Conservation (phyloP, 306 rosid genomes). For the Cicer yamashitae region DNA sequence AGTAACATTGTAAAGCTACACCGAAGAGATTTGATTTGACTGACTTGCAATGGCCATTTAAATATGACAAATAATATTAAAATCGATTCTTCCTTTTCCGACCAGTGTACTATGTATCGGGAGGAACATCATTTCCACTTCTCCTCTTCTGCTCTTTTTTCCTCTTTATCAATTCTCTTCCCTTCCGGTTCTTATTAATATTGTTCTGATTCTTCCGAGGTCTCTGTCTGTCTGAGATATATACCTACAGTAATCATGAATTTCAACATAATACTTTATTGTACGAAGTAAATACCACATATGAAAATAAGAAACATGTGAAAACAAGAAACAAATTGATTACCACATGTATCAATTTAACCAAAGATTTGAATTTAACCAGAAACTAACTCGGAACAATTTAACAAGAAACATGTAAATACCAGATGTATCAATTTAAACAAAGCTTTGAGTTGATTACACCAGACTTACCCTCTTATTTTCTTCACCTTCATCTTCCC, state of each 20-base stretch:
- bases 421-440: neutral
- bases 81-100: constrained; percentile 82
- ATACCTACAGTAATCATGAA: constrained; percentile 54
- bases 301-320: too few relatives aligned
- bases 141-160: constrained; percentile 89
- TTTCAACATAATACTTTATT: neutral
- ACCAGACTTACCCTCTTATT: constrained; percentile 60
- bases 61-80: constrained; percentile 41
- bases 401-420: too few relatives aligned
- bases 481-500: constrained; percentile 63
- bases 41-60: too few relatives aligned
- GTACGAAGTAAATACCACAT: neutral
- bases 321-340: too few relatives aligned
- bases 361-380: neutral
- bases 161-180: constrained; percentile 77
- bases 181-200: constrained; percentile 59
- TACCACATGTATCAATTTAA: neutral
- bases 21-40: too few relatives aligned
- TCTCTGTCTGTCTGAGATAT: constrained; percentile 74
- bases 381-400: too few relatives aligned
- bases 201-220: constrained; percentile 72
- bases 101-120: constrained; percentile 74
- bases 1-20: too few relatives aligned
- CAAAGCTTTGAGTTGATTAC: constrained; percentile 5
- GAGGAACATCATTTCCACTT: constrained; percentile 78